phyloP scores from a whole-genome alignment of 257 asterid species.

The Verbascum thapsus region DNA sequence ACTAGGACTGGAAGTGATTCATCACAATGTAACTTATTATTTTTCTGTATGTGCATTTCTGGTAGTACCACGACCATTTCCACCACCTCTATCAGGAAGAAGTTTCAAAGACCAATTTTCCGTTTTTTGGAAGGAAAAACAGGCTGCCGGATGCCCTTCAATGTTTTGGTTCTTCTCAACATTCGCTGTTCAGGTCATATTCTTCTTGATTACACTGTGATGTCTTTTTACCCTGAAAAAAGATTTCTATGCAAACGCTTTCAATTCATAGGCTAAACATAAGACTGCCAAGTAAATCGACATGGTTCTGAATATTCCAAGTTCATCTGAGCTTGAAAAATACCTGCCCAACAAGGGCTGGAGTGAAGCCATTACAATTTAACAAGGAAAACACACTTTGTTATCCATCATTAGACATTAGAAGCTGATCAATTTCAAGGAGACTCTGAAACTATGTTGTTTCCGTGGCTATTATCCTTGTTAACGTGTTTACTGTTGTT shows the following conservation, averaged over 20 bases:
- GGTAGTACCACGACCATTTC: conserved; percentile 89
- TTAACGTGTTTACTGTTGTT: not conserved
- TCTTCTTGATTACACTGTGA: conserved; percentile 24
- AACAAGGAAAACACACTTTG: conserved; percentile 2
- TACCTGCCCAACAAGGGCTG: not conserved
- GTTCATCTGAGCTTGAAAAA: not conserved
- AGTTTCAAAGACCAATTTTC: conserved; percentile 62
- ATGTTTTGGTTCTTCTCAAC: conserved; percentile 73
- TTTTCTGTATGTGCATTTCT: conserved; percentile 39
- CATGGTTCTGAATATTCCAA: not conserved
- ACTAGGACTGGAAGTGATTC: not conserved
- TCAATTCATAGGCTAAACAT: not conserved
- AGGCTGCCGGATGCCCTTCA: conserved; percentile 79
- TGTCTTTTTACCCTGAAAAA: conserved; percentile 24
- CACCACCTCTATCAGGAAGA: conserved; percentile 79
- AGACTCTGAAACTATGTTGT: not conserved
- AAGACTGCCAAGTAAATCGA: conserved; percentile 14
- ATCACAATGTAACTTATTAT: conserved; percentile 32
- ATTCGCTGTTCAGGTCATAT: conserved; percentile 70
- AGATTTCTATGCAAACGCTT: conserved; percentile 10
- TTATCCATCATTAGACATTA: not conserved
- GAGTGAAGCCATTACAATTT: conserved; percentile 11
- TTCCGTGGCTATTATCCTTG: not conserved
- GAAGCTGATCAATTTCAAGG: not conserved
- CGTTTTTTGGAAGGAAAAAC: conserved; percentile 67